Evolutionary conservation across 2,329 filamentous ascomycete species (phyloP), one percentile per base, ranked within the genome.

Genomic region (Epichloe sibirici): DNA sequence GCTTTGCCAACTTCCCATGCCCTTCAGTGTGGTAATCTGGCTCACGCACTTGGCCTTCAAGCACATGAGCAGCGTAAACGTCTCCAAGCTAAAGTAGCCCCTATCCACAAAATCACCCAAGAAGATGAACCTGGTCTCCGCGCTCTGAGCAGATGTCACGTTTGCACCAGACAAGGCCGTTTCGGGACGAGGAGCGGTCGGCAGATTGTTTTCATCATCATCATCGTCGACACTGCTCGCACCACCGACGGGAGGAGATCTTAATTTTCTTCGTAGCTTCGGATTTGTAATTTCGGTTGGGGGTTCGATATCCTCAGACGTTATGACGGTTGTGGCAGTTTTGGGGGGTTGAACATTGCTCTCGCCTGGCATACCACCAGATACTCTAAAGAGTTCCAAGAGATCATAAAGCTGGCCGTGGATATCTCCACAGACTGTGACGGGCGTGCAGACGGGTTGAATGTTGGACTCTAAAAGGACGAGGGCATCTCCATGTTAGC

Each of bases 401-500:
- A 98, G 77, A 69, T 98, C 93, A 72, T 98, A 97, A 69, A 97
- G 97, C 72, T 98, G 93, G 62, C 93, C 93, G 71, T 98, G 93
- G 57, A 98, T 97, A 67, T 98, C 93, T 65, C 93, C 93, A 65
- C 93, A 97, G 57, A 98, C 86, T 5, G 93, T 98, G 57, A 98
- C 93, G 6, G 93, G 93, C 0, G 93, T 95, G 51, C 86, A 83
- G 21, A 98, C 91, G n/a, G 93, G 93, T 68, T 97, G 93, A 55
- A 98, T 97, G 68, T 98, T 98, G 58, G 90, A 96, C 73, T 98
- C 93, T 94, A 61, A 9, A 49, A 23, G 38, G 23, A 25, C 13
- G 15, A 50, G 17, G 31, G 15, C 23, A 25, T 17, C n/a, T 25
- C 13, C 28, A 21, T 50, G 31, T 50, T 28, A 50, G 48, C 48